A percentile compares a stretch with the other conserved stretches of the same genome.
These are phyloP conservation scores for Alternaria burnsii DNA, from an alignment of 2,329 filamentous ascomycete genomes.

Conservation along the genomic window DNA sequence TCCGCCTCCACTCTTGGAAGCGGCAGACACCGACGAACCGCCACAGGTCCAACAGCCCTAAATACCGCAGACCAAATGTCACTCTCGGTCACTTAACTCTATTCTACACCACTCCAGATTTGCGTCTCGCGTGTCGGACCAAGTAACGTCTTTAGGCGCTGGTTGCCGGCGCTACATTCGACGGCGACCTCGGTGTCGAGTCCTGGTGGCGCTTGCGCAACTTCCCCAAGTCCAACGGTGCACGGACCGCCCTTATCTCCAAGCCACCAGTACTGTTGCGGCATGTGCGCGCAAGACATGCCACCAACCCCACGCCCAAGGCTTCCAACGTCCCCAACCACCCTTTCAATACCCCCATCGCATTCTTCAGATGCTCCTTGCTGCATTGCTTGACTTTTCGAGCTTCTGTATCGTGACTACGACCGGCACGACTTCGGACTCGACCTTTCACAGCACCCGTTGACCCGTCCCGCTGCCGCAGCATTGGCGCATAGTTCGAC, in stretches of 20 bases:
- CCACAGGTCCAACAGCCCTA: constrained; percentile 5
- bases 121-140: constrained; percentile 14
- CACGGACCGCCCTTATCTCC: constrained; percentile 15
- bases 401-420: not conserved
- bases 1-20: constrained; percentile 7
- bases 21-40: constrained; percentile 6
- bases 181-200: constrained; percentile 9
- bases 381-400: not conserved
- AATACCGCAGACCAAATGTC: constrained; percentile 9
- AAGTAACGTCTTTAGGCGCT: constrained; percentile 8
- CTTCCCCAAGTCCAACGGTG: constrained; percentile 14
- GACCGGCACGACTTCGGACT: not conserved
- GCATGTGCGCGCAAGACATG: constrained; percentile 20
- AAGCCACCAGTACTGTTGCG: constrained; percentile 8
- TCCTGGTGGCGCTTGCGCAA: constrained; percentile 15
- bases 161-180: constrained; percentile 11
- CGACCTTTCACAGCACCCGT: constrained; percentile 14
- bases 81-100: constrained; percentile 10
- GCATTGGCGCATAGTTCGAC: constrained; percentile 7
- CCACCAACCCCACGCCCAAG: constrained; percentile 1
- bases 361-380: not conserved
- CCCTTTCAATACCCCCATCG: not conserved
- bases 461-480: constrained; percentile 10
- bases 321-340: constrained; percentile 2
- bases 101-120: constrained; percentile 15